Evolutionary conservation across 345 rosid species (phyloP), one percentile per base, ranked within the genome.

Genomic region (Bruguiera sexangula): DNA sequence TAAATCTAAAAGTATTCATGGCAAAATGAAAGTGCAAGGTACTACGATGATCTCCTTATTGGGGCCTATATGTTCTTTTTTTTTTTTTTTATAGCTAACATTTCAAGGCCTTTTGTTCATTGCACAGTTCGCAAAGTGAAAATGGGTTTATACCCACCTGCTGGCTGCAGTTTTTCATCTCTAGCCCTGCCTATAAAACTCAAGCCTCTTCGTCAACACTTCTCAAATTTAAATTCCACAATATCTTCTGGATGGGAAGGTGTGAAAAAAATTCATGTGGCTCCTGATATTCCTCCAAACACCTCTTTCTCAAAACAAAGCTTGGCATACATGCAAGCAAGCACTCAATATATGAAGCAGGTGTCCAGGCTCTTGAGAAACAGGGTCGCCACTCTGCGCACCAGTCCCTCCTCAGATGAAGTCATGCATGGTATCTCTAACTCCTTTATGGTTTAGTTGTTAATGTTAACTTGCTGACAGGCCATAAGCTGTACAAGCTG

Each of bases 21-120:
- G 73, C n/a, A 75, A 69, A 69, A 69, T 75, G 69, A 75, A 69
- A 75, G 74, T 75, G 62, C 78, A 75, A 69, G 78, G 78, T 75
- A 69, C 36, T 4, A 27, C 11, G 8, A 27, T 18, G 8, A 55
- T 60, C 52, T 56, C 29, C n/a, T 19, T 37, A 16, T 55, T 36
- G 4, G 22, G 22, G 19, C 53, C 34, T 27, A 37, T 27, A 7
- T 2, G 22, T 52, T 51, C 10, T 22, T 2, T 21, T 55, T 55
- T 24, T 21, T 22, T 2, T 21, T 55, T 55, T 24, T 21, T 32
- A 4, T 27, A 0, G 18, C n/a, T 43, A 53, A 53, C 19, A 43
- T 43, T 13, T 43, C 18, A 43, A 26, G 36, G 36, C n/a, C 32
- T 58, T 51, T 60, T 60, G 34, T 6, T 60, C 54, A 8, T 50